Percentiles rank a stretch among this genome's conserved stretches.
phyloP scores from a whole-genome alignment of 2,329 filamentous ascomycete genomes.

The Neurospora sp. region DNA sequence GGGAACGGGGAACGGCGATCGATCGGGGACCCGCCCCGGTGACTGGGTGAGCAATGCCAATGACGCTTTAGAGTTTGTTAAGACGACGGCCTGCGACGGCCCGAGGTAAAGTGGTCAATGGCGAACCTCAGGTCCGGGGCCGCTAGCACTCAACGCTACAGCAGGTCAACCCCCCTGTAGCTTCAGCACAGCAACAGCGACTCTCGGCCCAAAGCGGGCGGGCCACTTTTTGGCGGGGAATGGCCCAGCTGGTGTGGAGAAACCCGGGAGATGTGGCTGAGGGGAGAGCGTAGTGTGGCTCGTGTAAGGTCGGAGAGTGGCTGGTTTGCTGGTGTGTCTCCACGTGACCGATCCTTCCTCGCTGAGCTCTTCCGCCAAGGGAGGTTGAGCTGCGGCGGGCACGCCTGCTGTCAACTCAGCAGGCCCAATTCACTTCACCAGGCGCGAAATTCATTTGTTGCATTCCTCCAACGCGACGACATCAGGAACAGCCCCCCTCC shows the following conservation, averaged over 20 bases:
- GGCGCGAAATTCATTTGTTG: neutral
- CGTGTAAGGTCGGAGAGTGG: neutral
- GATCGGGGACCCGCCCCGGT: neutral
- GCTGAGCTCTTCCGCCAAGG: neutral
- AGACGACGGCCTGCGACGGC: constrained; percentile 19
- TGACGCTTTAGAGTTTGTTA: neutral
- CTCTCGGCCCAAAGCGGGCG: neutral
- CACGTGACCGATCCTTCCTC: neutral
- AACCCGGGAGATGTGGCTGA: neutral
- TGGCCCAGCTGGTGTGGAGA: neutral
- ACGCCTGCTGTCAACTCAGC: neutral
- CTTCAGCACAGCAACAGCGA: neutral
- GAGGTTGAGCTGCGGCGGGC: neutral
- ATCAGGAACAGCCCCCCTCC: neutral
- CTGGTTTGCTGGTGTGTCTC: neutral
- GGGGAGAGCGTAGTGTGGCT: neutral
- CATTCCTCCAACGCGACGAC: constrained; percentile 18
- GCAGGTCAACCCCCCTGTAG: neutral
- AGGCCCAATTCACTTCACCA: neutral
- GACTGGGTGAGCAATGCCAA: neutral
- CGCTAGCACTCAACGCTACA: neutral
- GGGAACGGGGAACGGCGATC: constrained; percentile 1
- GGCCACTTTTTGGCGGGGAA: neutral
- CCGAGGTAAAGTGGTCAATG: constrained; percentile 17
- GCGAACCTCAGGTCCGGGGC: neutral